Conservation (phyloP, 2,329 filamentous ascomycete species). For the Aspergillaceae sp. region DNA sequence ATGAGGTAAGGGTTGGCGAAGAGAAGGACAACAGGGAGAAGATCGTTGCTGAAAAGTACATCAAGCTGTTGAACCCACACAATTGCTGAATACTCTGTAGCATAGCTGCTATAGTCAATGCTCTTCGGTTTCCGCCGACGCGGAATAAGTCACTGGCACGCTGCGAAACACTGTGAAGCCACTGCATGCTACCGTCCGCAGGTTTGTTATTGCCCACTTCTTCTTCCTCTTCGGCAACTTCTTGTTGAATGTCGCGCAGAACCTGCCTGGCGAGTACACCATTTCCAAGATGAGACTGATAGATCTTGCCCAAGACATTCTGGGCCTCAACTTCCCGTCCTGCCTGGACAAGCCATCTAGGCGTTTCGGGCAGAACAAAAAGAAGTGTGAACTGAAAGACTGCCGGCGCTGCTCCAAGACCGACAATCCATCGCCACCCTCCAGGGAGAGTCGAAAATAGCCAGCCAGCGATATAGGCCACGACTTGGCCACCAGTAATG, state of each 20-base stretch:
- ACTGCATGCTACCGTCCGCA: slow-evolving; percentile 10
- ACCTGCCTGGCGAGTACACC: slow-evolving; percentile 49
- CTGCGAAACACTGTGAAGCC: slow-evolving; percentile 19
- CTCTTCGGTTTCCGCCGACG: slow-evolving; percentile 50
- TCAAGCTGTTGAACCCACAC: slow-evolving; percentile 82
- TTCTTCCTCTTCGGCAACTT: slow-evolving; percentile 63
- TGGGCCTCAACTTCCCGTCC: slow-evolving; percentile 55
- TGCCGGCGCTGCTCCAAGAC: slow-evolving; percentile 71
- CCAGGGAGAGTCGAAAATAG: slow-evolving; percentile 51
- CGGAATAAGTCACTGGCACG: slow-evolving; percentile 25
- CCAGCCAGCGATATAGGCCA: slow-evolving; percentile 82
- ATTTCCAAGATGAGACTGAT: slow-evolving; percentile 42
- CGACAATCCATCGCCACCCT: slow-evolving; percentile 90
- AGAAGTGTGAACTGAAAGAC: slow-evolving; percentile 61
- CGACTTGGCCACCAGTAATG: slow-evolving; percentile 78
- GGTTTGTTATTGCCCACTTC: slow-evolving; percentile 20
- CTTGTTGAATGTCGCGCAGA: slow-evolving; percentile 61
- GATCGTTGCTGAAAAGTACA: slow-evolving; percentile 84
- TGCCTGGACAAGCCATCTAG: slow-evolving; percentile 72
- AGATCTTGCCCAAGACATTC: slow-evolving; percentile 56
- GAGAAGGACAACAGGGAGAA: slow-evolving; percentile 69
- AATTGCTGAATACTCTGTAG: slow-evolving; percentile 83
- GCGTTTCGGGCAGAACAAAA: slow-evolving; percentile 73
- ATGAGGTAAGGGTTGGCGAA: slow-evolving; percentile 68
- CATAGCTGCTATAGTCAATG: slow-evolving; percentile 74